Conservation (phyloP, 495 filamentous ascomycete genomes). For the Aspergillus carlsbadensis region DNA sequence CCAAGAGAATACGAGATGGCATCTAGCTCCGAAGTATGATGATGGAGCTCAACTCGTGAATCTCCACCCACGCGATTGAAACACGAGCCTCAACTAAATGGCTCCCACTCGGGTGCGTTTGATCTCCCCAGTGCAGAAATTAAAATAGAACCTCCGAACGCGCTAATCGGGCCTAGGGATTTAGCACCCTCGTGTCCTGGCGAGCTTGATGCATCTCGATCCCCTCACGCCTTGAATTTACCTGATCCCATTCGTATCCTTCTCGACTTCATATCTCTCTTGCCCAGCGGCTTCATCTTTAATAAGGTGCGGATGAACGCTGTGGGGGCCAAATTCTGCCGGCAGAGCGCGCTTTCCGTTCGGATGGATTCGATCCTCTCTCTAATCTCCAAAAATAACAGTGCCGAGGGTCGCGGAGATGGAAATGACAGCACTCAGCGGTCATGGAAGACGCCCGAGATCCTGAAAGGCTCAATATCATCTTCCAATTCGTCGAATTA, state of each 20-base stretch:
- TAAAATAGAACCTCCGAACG: slow-evolving; percentile 12
- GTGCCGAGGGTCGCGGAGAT: not conserved
- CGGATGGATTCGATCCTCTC: not conserved
- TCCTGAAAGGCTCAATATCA: not conserved
- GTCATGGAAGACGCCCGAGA: not conserved
- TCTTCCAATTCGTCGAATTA: not conserved
- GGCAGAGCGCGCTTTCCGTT: not conserved
- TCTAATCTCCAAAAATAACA: slow-evolving; percentile 11
- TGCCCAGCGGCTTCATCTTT: slow-evolving; percentile 1
- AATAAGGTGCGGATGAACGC: slow-evolving; percentile 3
- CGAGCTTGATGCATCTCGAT: slow-evolving; percentile 1
- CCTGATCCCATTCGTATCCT: slow-evolving; percentile 6
- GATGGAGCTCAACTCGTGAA: slow-evolving; percentile 8
- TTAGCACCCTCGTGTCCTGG: slow-evolving; percentile 7
- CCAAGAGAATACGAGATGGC: slow-evolving; percentile 9
- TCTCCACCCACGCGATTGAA: slow-evolving; percentile 9
- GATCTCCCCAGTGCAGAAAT: slow-evolving; percentile 7
- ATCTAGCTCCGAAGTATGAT: too few species aligned
- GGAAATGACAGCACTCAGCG: not conserved
- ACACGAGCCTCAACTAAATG: slow-evolving; percentile 11
- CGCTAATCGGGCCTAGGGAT: slow-evolving; percentile 5
- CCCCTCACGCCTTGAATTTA: not conserved
- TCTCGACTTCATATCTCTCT: not conserved
- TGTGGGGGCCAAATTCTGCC: slow-evolving; percentile 9
- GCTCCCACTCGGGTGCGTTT: slow-evolving; percentile 2